A percentile compares a stretch with the other conserved stretches of the same genome.
phyloP scores from a whole-genome alignment of 129 eudicot species.

The Flaveria bidentis region DNA sequence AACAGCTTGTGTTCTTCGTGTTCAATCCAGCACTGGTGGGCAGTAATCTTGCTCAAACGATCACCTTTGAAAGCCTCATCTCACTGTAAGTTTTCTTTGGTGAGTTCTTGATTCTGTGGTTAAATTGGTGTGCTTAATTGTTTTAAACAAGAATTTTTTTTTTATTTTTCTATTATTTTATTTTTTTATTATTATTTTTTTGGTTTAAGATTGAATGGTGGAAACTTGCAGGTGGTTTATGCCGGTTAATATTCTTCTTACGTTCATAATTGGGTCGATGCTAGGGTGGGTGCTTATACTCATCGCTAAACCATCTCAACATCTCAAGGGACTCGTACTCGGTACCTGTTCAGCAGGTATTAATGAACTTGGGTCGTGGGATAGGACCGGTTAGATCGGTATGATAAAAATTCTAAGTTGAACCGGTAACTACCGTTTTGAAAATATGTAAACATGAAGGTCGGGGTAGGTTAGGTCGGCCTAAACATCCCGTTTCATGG shows the following conservation, averaged over 20 bases:
- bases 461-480: too few relatives aligned
- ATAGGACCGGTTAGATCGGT: too few relatives aligned
- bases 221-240: constrained; percentile 78
- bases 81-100: constrained; percentile 48
- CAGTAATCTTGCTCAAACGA: constrained; percentile 70
- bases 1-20: constrained; percentile 79
- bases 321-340: constrained; percentile 71
- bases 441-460: too few relatives aligned
- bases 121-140: background rate
- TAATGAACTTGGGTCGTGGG: background rate
- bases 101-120: background rate
- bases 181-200: too few relatives aligned
- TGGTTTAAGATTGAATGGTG: background rate
- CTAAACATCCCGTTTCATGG: too few relatives aligned
- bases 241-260: constrained; percentile 78
- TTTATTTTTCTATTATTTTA: too few relatives aligned
- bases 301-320: constrained; percentile 62
- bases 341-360: constrained; percentile 87
- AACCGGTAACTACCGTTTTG: too few relatives aligned
- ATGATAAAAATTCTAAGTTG: too few relatives aligned
- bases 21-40: constrained; percentile 80
- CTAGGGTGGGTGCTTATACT: constrained; percentile 74
- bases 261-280: constrained; percentile 68
- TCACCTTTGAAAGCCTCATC: constrained; percentile 63
- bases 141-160: background rate